Conservation (phyloP, 352 stramenopile genomes). For the Thraustochytrium striatum region DNA sequence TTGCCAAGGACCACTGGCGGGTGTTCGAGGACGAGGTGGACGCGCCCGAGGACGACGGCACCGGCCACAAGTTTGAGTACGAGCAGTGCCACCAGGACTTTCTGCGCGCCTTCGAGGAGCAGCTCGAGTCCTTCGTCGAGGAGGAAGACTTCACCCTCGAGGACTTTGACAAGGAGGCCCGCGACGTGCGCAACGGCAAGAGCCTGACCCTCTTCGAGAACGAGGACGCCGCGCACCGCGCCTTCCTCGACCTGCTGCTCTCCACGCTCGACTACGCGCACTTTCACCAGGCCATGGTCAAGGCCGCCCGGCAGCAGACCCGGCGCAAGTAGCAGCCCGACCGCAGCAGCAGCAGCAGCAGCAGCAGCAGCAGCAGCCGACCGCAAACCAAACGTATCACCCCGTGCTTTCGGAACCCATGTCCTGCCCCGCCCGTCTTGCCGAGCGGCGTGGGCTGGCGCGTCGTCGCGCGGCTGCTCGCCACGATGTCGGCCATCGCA, state of each 20-base stretch:
- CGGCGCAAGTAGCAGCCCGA: no score
- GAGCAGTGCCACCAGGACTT: not conserved
- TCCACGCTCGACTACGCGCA: conserved; percentile 21
- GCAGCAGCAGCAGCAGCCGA: no score
- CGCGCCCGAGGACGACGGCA: not conserved
- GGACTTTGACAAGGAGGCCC: conserved; percentile 38
- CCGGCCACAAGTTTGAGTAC: conserved; percentile 7
- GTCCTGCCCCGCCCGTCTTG: no score
- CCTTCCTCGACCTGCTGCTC: conserved; percentile 28
- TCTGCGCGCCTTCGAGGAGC: not conserved
- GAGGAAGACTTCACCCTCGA: conserved; percentile 31
- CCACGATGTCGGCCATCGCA: no score
- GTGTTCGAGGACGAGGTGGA: conserved; percentile 24
- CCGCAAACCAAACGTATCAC: no score
- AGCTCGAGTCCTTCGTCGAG: conserved; percentile 40
- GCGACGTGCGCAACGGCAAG: conserved; percentile 40
- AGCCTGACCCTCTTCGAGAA: conserved; percentile 29
- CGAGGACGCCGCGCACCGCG: conserved; percentile 2
- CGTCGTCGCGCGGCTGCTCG: no score
- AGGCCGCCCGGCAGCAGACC: conserved; percentile 14
- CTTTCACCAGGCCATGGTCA: conserved; percentile 43
- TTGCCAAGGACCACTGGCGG: conserved; percentile 30
- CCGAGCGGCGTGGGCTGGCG: no score
- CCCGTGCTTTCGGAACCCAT: no score
- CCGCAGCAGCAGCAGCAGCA: no score